These are phyloP conservation scores for Mortierella sp. DNA, from an alignment of 371 early-diverging fungal species.

Conservation along the genomic window DNA sequence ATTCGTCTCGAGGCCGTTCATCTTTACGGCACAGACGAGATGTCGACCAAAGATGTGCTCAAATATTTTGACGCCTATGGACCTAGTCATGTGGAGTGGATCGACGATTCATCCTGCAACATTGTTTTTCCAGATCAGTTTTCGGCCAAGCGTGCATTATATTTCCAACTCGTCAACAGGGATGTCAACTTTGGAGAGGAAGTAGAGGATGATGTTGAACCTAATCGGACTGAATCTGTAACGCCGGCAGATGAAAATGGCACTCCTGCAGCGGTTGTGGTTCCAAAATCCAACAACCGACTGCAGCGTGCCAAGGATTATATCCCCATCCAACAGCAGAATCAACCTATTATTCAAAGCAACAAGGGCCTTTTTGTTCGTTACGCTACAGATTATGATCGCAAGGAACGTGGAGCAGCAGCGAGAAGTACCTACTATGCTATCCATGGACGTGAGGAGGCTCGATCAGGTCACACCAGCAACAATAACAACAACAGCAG, in stretches of 20 bases:
- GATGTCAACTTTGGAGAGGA: constrained; percentile 51
- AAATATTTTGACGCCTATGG: constrained; percentile 59
- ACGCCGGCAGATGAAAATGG: constrained; percentile 16
- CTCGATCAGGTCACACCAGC: not conserved
- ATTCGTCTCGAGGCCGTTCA: constrained; percentile 57
- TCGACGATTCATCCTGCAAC: constrained; percentile 69
- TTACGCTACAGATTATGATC: constrained; percentile 62
- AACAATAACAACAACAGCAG: too few relatives aligned
- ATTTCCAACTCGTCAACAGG: constrained; percentile 47
- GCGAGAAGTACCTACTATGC: constrained; percentile 67
- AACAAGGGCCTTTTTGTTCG: constrained; percentile 57
- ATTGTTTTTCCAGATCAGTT: constrained; percentile 40
- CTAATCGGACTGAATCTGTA: constrained; percentile 54
- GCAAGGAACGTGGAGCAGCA: constrained; percentile 64
- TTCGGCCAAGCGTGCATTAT: constrained; percentile 58
- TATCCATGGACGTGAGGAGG: constrained; percentile 60
- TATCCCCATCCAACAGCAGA: constrained; percentile 32
- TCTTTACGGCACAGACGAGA: constrained; percentile 66
- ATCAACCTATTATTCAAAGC: constrained; percentile 24
- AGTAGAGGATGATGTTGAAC: constrained; percentile 33
- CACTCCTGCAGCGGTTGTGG: constrained; percentile 8
- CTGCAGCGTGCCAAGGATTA: constrained; percentile 47
- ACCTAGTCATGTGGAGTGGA: constrained; percentile 69
- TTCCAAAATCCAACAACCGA: constrained; percentile 33
- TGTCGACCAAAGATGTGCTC: constrained; percentile 69